phyloP scores from a whole-genome alignment of 208 protist genomes.

The Acanthamoeba quina region DNA sequence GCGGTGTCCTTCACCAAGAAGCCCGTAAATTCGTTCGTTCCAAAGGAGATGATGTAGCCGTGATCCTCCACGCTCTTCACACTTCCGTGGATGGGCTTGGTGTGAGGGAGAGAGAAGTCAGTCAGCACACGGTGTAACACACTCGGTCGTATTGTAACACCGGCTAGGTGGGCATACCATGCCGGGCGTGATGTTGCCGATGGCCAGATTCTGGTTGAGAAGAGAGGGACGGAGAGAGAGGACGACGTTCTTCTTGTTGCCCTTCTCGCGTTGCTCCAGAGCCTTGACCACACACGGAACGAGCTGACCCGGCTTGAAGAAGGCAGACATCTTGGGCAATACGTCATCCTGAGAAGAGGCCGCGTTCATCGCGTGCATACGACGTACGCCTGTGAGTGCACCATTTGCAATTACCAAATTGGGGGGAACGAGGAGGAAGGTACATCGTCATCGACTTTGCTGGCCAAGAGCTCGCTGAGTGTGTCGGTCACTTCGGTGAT shows the following conservation, averaged over 20 bases:
- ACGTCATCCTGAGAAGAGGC: background rate
- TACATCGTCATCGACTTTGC: constrained; percentile 1
- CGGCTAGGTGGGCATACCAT: background rate
- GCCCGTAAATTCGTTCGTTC: constrained; percentile 55
- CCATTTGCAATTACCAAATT: background rate
- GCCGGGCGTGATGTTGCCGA: constrained; percentile 12
- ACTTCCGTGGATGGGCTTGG: constrained; percentile 11
- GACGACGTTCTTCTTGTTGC: constrained; percentile 16
- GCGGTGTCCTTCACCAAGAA: constrained; percentile 33
- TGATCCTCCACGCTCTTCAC: constrained; percentile 76
- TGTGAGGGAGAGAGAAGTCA: background rate
- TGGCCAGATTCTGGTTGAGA: constrained; percentile 41
- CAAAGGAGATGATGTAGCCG: constrained; percentile 69
- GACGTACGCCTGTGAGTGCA: background rate
- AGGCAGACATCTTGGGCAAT: constrained; percentile 57
- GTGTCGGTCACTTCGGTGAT: constrained; percentile 65
- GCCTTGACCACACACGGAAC: constrained; percentile 50
- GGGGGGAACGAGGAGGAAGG: background rate
- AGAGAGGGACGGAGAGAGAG: constrained; percentile 61
- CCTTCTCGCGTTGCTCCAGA: background rate
- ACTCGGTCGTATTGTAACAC: background rate
- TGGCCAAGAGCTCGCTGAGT: constrained; percentile 49
- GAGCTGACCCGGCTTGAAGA: constrained; percentile 56
- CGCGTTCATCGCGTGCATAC: background rate
- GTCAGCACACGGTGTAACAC: background rate